phyloP scores from a whole-genome alignment of 2,329 filamentous ascomycete species.

The Blastomyces emzantsi region DNA sequence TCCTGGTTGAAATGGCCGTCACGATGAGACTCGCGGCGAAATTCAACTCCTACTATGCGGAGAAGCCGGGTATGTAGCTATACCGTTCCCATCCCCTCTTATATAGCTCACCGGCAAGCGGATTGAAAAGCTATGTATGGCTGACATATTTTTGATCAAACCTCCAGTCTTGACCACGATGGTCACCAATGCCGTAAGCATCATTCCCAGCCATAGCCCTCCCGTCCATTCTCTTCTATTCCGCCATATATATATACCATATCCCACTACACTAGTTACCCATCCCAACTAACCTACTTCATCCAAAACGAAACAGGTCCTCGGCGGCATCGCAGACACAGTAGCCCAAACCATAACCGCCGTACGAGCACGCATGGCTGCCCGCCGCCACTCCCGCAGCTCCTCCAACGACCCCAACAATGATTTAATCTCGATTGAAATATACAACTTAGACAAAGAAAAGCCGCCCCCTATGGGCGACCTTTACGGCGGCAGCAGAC shows the following conservation, averaged over 20 bases:
- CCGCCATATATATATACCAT: neutral
- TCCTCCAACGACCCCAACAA: slow-evolving; percentile 37
- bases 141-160: slow-evolving; percentile 5
- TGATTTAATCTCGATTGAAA: slow-evolving; percentile 74
- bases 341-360: slow-evolving; percentile 89
- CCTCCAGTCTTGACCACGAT: slow-evolving; percentile 87
- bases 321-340: slow-evolving; percentile 93
- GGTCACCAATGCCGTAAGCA: slow-evolving; percentile 84
- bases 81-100: neutral
- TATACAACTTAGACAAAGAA: slow-evolving; percentile 77
- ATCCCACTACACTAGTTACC: neutral
- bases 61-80: slow-evolving; percentile 60
- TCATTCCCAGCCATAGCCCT: slow-evolving; percentile 11
- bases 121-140: neutral
- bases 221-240: neutral
- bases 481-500: slow-evolving; percentile 40
- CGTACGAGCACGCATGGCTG: slow-evolving; percentile 53
- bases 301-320: slow-evolving; percentile 43
- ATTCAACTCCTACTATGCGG: slow-evolving; percentile 91
- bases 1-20: slow-evolving; percentile 81
- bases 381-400: slow-evolving; percentile 46
- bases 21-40: slow-evolving; percentile 71
- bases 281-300: slow-evolving; percentile 7
- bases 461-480: slow-evolving; percentile 58
- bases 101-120: neutral